Evolutionary conservation across 768 basidiomycete genomes (phyloP).

Genomic region (Sarcodon sp.): DNA sequence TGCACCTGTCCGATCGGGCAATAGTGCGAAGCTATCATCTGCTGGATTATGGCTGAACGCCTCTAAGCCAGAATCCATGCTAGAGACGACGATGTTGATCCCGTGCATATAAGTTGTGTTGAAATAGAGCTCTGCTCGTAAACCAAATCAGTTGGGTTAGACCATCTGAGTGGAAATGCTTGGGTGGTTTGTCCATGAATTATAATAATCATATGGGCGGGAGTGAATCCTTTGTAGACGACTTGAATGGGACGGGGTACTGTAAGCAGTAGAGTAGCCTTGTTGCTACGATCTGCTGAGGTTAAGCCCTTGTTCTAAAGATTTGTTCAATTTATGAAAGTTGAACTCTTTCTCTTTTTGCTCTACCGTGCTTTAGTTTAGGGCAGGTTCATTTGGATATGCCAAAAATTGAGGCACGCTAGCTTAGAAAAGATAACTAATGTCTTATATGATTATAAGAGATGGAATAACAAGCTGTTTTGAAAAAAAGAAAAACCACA

Average conservation of each 20-base stretch:
- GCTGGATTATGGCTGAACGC: slow-evolving; percentile 79
- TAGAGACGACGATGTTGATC: slow-evolving; percentile 62
- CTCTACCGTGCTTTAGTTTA: no score
- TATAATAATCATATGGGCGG: slow-evolving; percentile 55
- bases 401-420: no score
- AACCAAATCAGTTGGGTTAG: slow-evolving; percentile 48
- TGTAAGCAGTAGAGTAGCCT: slow-evolving; percentile 71
- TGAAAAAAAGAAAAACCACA: slow-evolving; percentile 23
- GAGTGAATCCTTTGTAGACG: slow-evolving; percentile 71
- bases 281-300: slow-evolving; percentile 71
- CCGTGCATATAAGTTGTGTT: slow-evolving; percentile 52
- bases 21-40: slow-evolving; percentile 72
- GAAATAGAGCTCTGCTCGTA: slow-evolving; percentile 60
- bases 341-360: no score
- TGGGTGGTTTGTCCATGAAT: slow-evolving; percentile 37
- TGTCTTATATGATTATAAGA: no score
- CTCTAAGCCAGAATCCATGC: slow-evolving; percentile 77
- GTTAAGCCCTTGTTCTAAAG: slow-evolving; percentile 27
- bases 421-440: no score
- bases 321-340: no score
- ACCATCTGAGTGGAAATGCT: slow-evolving; percentile 39
- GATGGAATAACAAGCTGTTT: no score
- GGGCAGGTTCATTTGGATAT: no score
- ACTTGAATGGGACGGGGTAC: slow-evolving; percentile 66
- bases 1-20: slow-evolving; percentile 69